Evolutionary conservation across 345 rosid species (phyloP), one percentile per base, ranked within the genome.

Genomic region (Lepidium sativum): DNA sequence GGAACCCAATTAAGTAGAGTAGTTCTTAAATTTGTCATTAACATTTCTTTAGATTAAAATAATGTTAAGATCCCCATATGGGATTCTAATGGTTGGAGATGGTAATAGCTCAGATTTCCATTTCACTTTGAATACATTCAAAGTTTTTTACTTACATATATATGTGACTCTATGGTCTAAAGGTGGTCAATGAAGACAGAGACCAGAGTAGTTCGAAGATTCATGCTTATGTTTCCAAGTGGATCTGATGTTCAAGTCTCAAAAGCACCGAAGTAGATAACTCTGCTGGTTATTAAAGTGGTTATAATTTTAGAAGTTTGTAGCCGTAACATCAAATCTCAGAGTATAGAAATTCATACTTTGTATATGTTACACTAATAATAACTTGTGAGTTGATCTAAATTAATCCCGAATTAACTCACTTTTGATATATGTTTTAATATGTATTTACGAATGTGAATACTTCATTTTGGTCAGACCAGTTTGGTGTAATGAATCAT

Each of bases 181-280:
- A 67, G 72, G 58, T 68, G 72, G 72, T 68, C 72, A 25, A 56
- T 68, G 72, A 58, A 68, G 29, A n/a, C 12, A 29, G 65, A 68
- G 49, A 68, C 41, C 0, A 57, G 2, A 48, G 41, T 57, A 33
- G 15, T 58, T 47, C 57, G 72, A 17, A 57, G 72, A 41, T 68
- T 45, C 39, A 58, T 49, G 51, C 57, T 68, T 16, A 57, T 13
- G 58, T 68, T 68, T 68, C 65, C 65, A 25, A 1, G 15, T 38
- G 65, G 65, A 56, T 37, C n/a, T 38, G 49, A 68, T 47, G 21
- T 68, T 58, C 49, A 57, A 17, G 25, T 68, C 16, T 68, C 57
- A 3, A 3, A 57, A 57, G 58, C 16, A 44, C 43, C 14, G 8
- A 54, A 44, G 41, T 38, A 4, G 37, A 37, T 49, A 49, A 13